Conservation (phyloP, 2,329 filamentous ascomycete species). For the Reticulascus tulasneorum region DNA sequence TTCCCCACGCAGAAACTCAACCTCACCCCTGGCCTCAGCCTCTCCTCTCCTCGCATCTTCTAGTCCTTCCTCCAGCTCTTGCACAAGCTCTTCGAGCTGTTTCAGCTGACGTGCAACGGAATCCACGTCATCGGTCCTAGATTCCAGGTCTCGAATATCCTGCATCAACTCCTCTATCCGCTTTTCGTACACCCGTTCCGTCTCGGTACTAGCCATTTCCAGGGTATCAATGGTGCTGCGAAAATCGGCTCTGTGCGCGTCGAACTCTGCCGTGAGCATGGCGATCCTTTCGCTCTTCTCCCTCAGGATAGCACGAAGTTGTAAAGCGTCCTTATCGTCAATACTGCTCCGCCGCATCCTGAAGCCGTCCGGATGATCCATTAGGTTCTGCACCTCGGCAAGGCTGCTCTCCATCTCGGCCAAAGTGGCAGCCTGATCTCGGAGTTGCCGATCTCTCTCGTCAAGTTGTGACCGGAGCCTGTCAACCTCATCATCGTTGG, state of each 20-base stretch:
- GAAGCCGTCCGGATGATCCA: constrained; percentile 52
- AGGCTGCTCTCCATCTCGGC: constrained; percentile 87
- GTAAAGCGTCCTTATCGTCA: constrained; percentile 68
- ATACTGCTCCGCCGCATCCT: constrained; percentile 41
- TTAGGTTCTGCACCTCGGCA: constrained; percentile 69
- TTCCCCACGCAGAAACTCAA: constrained; percentile 91
- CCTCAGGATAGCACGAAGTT: constrained; percentile 75
- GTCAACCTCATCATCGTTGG: constrained; percentile 71
- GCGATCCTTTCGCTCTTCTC: constrained; percentile 98
- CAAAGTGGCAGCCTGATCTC: constrained; percentile 77
- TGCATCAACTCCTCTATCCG: constrained; percentile 81
- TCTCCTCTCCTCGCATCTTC: constrained; percentile 93
- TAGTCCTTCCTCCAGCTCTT: constrained; percentile 92
- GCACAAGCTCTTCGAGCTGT: constrained; percentile 91
- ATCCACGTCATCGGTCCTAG: constrained; percentile 83
- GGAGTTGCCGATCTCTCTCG: constrained; percentile 82
- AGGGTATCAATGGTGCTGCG: constrained; percentile 94
- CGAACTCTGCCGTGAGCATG: constrained; percentile 89
- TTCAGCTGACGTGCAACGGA: constrained; percentile 88
- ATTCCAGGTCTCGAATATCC: constrained; percentile 78
- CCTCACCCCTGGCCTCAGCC: constrained; percentile 90
- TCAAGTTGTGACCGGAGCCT: constrained; percentile 70
- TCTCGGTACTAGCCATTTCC: constrained; percentile 92
- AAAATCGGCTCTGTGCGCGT: constrained; percentile 91
- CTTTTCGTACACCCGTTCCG: constrained; percentile 91